Evolutionary conservation across 345 rosid genomes (phyloP).

Genomic region (Dipteronia dyeriana): DNA sequence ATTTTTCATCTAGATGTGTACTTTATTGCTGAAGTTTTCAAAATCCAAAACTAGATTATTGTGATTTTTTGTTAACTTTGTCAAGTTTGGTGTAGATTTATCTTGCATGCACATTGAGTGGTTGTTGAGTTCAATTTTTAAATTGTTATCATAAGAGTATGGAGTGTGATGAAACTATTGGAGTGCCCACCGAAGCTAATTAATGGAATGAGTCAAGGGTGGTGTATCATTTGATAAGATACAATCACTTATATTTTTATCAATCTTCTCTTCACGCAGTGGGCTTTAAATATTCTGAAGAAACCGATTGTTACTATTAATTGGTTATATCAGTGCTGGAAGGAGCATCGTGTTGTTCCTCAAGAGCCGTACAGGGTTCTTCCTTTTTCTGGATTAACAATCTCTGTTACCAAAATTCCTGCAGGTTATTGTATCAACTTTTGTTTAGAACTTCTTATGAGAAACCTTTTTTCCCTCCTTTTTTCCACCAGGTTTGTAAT

Average conservation of each 20-base stretch:
- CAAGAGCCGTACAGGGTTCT: slow-evolving; percentile 84
- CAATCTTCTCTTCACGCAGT: slow-evolving; percentile 50
- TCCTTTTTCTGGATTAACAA: slow-evolving; percentile 83
- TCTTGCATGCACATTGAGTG: background rate
- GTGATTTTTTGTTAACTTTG: background rate
- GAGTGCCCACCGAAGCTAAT: slow-evolving; percentile 25
- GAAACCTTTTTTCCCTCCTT: background rate
- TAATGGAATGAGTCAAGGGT: slow-evolving; percentile 18
- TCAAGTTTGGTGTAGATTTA: background rate
- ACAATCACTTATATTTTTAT: slow-evolving; percentile 8
- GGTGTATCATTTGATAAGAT: slow-evolving; percentile 9
- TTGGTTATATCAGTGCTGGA: slow-evolving; percentile 91
- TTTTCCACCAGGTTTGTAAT: background rate
- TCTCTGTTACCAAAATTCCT: slow-evolving; percentile 74
- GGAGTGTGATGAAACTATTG: slow-evolving; percentile 1
- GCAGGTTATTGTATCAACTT: slow-evolving; percentile 53
- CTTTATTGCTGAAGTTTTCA: background rate
- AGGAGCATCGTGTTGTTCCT: slow-evolving; percentile 93
- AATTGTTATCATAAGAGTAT: background rate
- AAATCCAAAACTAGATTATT: background rate
- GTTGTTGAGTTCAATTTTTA: background rate
- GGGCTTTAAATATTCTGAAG: slow-evolving; percentile 81
- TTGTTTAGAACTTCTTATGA: slow-evolving; percentile 18
- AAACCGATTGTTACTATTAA: slow-evolving; percentile 73
- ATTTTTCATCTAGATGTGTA: background rate